These are phyloP conservation scores for Capronia americana DNA, from an alignment of 2,329 filamentous ascomycete genomes.

Conservation along the genomic window DNA sequence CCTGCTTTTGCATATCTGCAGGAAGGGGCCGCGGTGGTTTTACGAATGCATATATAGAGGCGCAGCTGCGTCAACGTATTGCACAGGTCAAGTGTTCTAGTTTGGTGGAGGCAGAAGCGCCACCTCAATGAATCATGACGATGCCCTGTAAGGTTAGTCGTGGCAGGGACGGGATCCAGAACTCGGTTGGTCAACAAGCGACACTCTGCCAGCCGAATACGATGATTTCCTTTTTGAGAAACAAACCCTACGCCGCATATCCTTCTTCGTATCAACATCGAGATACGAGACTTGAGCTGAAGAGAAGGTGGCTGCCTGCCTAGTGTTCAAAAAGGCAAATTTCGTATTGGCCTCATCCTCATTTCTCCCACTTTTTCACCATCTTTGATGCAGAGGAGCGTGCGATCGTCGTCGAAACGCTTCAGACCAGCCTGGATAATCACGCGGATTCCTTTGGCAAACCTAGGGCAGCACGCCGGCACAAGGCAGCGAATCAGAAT, in stretches of 20 bases:
- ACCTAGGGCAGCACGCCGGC: not conserved
- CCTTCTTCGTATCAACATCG: not conserved
- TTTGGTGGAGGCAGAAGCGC: not conserved
- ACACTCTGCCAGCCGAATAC: conserved; percentile 11
- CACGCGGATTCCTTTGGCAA: not conserved
- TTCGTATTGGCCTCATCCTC: conserved; percentile 19
- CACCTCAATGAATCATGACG: not conserved
- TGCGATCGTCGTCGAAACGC: not conserved
- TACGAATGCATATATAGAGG: conserved; percentile 10
- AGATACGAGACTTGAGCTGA: not conserved
- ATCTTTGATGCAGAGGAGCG: not conserved
- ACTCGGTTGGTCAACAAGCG: not conserved
- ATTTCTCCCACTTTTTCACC: not conserved
- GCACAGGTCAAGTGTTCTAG: not conserved
- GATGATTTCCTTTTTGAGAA: conserved; percentile 12
- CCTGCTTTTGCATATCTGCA: not conserved
- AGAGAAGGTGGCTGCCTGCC: conserved; percentile 19
- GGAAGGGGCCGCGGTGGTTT: not conserved
- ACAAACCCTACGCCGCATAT: not conserved
- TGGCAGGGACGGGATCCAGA: not conserved
- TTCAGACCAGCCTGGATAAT: not conserved
- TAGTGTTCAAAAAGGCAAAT: conserved; percentile 23
- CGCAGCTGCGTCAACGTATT: not conserved
- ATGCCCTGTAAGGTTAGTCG: not conserved
- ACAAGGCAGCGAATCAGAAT: conserved; percentile 19